phyloP scores from a whole-genome alignment of 345 rosid species.

The Cardamine chenopodiifolia region DNA sequence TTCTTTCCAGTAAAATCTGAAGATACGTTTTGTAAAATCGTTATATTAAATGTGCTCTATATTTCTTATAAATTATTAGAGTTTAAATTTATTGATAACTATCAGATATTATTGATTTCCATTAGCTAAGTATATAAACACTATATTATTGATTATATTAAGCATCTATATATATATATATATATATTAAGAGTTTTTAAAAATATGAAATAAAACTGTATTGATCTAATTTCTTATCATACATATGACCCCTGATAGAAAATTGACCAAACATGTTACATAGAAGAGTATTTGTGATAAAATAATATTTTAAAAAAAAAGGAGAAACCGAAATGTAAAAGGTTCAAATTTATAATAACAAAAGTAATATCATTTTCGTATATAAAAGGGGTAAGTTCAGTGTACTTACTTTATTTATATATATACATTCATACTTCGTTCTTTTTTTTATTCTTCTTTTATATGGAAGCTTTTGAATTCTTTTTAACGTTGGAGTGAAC shows the following conservation, averaged over 20 bases:
- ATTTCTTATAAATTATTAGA: background rate
- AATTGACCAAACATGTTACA: slow-evolving; percentile 37
- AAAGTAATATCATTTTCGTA: slow-evolving; percentile 1
- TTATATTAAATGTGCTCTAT: background rate
- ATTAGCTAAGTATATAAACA: no score
- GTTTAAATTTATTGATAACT: background rate
- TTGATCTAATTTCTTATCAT: slow-evolving; percentile 18
- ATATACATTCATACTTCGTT: background rate
- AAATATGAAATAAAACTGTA: background rate
- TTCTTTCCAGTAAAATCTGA: background rate
- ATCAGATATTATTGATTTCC: no score
- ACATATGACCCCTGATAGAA: slow-evolving; percentile 26
- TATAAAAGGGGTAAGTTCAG: background rate
- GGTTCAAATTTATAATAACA: slow-evolving; percentile 15
- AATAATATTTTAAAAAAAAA: no score
- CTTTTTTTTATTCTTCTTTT: background rate
- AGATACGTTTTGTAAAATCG: no score
- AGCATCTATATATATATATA: background rate
- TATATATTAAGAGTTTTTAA: background rate
- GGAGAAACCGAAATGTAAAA: background rate
- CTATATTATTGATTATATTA: no score
- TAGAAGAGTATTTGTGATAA: no score
- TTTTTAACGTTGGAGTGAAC: background rate
- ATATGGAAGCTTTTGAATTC: background rate
- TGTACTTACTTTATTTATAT: slow-evolving; percentile 2